Evolutionary conservation across 306 rosid species (phyloP), one percentile per base, ranked within the genome.

Genomic region (Cicer chorassanicum): DNA sequence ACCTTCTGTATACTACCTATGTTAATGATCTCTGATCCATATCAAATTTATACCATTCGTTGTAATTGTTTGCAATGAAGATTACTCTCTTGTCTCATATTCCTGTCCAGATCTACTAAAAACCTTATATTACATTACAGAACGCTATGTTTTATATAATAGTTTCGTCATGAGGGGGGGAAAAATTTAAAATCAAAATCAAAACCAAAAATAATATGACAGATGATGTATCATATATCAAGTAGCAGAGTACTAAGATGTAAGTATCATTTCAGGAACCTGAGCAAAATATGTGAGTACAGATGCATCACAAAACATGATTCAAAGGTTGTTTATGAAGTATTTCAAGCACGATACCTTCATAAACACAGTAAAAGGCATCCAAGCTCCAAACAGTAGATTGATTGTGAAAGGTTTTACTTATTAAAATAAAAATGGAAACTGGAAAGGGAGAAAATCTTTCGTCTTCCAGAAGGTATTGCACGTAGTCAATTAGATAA

Each of bases 181-280:
- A 48, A 49, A 1, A 13, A 48, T 69, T 15, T 44, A 6, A 36
- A n/a, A 16, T 15, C 12, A 57, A 57, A 68, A 45, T 16, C 15
- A 16, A 42, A 63, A 73, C 40, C 46, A 36, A 42, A 34, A 43
- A 18, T 44, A 64, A 18, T 41, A 51, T 10, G 4, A 42, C 46
- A 24, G 19, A 44, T 66, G 40, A 15, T 45, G 13, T 19, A 4
- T 66, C 4, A 44, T 45, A 24, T 73, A 73, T 36, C 38, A 8
- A 46, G 69, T 7, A 41, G 66, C 4, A 51, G 63, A 48, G 63
- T 16, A 2, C 43, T 34, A 36, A 74, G 64, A 55, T 45, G 39
- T 45, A 72, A 68, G 55, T 40, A 65, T 39, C 61, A 65, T 56
- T 63, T 48, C 48, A 65, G 51, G 46, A 56, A 45, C 51, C 53